Evolutionary conservation across 306 rosid genomes (phyloP).

Genomic region (Pyrus pyrifolia): DNA sequence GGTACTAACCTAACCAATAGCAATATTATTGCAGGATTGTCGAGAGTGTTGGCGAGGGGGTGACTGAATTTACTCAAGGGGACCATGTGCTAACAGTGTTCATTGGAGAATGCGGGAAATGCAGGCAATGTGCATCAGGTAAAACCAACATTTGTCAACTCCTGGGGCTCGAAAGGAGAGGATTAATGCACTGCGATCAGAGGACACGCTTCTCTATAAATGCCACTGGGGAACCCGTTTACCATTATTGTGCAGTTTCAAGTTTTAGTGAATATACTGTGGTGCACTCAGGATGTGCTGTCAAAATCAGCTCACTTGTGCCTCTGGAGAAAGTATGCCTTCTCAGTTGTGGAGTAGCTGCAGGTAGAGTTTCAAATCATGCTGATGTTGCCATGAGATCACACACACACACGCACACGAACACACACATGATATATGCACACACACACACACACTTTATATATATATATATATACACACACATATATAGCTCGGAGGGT

Average conservation of each 20-base stretch:
- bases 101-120: conserved; percentile 81
- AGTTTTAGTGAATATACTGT: conserved; percentile 92
- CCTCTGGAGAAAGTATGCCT: conserved; percentile 90
- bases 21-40: conserved; percentile 57
- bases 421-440: too few relatives aligned
- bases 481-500: background rate
- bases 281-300: conserved; percentile 96
- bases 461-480: too few relatives aligned
- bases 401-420: background rate
- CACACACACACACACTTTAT: background rate
- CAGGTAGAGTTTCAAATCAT: conserved; percentile 46
- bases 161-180: conserved; percentile 80
- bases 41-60: conserved; percentile 86
- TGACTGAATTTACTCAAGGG: conserved; percentile 70
- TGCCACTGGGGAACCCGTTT: conserved; percentile 54
- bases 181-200: conserved; percentile 92
- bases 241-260: conserved; percentile 93
- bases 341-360: conserved; percentile 89
- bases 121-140: conserved; percentile 69
- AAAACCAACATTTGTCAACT: conserved; percentile 79
- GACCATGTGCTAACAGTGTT: conserved; percentile 87
- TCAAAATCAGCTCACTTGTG: conserved; percentile 50
- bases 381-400: background rate
- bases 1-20: too few relatives aligned
- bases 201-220: conserved; percentile 78